Conservation (phyloP, 2,329 filamentous ascomycete species). For the Hymenoscyphus fructigenus region DNA sequence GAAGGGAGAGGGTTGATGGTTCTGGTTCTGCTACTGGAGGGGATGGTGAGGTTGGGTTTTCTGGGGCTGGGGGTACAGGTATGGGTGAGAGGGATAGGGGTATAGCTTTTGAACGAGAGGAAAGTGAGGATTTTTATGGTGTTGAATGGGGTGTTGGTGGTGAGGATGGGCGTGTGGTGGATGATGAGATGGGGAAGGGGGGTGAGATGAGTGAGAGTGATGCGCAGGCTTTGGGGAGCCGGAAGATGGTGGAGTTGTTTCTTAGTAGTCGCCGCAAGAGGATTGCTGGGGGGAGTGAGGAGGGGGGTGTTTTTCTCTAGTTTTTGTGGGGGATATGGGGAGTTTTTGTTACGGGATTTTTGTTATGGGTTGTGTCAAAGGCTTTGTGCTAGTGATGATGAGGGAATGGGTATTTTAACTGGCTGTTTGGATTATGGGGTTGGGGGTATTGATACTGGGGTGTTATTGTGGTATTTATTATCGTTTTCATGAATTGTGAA, state of each 20-base stretch:
- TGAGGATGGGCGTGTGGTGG: constrained; percentile 10
- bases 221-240: constrained; percentile 44
- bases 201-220: constrained; percentile 25
- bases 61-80: background rate
- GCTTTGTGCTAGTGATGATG: too few relatives aligned
- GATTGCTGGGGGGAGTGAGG: constrained; percentile 42
- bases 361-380: too few relatives aligned
- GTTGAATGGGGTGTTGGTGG: constrained; percentile 1
- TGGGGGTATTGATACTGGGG: background rate
- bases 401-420: background rate
- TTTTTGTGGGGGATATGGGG: background rate
- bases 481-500: too few relatives aligned
- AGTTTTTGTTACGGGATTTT: background rate
- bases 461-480: background rate
- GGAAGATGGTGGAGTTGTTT: constrained; percentile 55
- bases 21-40: background rate
- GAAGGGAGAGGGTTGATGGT: constrained; percentile 18
- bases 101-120: background rate
- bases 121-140: constrained; percentile 26
- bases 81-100: background rate
- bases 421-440: constrained; percentile 2
- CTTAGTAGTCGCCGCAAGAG: constrained; percentile 49
- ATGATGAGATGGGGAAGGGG: constrained; percentile 20
- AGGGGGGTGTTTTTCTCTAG: constrained; percentile 25
- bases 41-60: background rate